Evolutionary conservation across 768 basidiomycete species (phyloP).

Genomic region (Termitomyces sp.): DNA sequence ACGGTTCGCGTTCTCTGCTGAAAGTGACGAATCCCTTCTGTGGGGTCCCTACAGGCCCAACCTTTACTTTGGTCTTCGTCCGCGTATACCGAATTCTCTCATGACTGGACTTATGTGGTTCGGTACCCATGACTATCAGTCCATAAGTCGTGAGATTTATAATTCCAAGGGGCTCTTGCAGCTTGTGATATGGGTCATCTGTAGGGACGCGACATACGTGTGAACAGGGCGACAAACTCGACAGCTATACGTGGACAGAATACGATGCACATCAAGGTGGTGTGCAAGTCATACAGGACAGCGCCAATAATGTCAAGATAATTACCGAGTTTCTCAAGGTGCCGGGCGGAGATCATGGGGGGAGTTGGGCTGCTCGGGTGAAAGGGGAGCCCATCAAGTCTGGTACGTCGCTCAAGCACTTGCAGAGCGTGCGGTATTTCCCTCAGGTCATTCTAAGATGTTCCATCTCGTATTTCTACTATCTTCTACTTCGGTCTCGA

Average conservation of each 20-base stretch:
- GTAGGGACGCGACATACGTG: conserved; percentile 81
- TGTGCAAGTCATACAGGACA: conserved; percentile 80
- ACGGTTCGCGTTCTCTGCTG: conserved; percentile 33
- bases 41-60: conserved; percentile 92
- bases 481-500: conserved; percentile 90
- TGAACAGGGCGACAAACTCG: conserved; percentile 81
- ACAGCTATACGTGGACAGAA: conserved; percentile 82
- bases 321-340: conserved; percentile 86
- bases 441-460: conserved; percentile 23
- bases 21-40: conserved; percentile 54
- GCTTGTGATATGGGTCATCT: conserved; percentile 1
- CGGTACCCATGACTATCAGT: conserved; percentile 81
- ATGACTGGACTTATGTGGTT: conserved; percentile 96
- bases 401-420: conserved; percentile 37
- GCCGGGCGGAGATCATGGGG: conserved; percentile 77
- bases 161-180: not conserved
- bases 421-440: not conserved
- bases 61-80: conserved; percentile 91
- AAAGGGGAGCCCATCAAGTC: conserved; percentile 74
- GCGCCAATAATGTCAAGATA: conserved; percentile 78
- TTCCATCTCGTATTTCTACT: conserved; percentile 65
- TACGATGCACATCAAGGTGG: conserved; percentile 87
- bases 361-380: conserved; percentile 86
- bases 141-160: conserved; percentile 52
- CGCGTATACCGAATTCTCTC: conserved; percentile 82